These are phyloP conservation scores for Eragrostis nindensis DNA, from an alignment of 176 grass and related monocot genomes.

Conservation along the genomic window DNA sequence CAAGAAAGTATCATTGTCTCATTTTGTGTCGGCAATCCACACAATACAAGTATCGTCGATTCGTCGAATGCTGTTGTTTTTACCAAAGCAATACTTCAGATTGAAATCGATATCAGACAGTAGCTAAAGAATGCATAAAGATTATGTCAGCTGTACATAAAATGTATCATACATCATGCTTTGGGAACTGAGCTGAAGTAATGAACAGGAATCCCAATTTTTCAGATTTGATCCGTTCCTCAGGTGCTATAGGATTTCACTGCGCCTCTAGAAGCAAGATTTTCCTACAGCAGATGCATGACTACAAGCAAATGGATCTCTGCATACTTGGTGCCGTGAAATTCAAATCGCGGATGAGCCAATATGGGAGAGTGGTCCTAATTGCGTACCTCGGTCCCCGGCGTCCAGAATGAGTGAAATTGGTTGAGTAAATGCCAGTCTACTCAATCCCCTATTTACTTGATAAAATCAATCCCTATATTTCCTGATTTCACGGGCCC, in stretches of 20 bases:
- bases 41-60: background rate
- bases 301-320: no score
- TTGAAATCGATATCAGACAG: conserved; percentile 5
- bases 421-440: no score
- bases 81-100: conserved; percentile 9
- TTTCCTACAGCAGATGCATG: no score
- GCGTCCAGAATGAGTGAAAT: no score
- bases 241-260: conserved; percentile 11
- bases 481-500: no score
- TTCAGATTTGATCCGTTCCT: conserved; percentile 3
- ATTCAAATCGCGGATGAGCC: no score
- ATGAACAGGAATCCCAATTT: background rate
- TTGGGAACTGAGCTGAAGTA: conserved; percentile 1
- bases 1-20: conserved; percentile 14
- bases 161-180: conserved; percentile 4
- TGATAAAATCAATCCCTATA: no score
- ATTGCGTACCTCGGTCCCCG: no score
- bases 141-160: background rate
- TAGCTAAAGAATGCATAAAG: conserved; percentile 5
- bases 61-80: background rate
- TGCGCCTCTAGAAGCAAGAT: no score
- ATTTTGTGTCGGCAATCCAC: background rate
- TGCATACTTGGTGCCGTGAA: no score
- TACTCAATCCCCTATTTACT: no score
- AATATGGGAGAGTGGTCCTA: no score